Evolutionary conservation across 208 protist species (phyloP), one percentile per base, ranked within the genome.

Genomic region (Vickermania spadyakhi): DNA sequence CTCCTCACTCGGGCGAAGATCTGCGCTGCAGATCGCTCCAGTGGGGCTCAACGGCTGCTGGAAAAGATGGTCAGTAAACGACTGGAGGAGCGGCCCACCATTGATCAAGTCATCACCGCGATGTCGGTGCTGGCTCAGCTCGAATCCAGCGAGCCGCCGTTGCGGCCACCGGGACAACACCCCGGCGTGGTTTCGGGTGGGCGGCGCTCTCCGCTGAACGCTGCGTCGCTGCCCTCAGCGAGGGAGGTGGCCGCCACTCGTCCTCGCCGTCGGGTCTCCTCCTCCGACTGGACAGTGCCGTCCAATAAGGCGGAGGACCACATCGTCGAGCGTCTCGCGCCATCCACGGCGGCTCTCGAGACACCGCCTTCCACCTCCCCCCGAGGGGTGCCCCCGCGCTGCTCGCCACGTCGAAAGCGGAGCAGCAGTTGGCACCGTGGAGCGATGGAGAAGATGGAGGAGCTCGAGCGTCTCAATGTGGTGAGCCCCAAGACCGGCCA

Each of bases 1-100:
- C 58, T 93, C 28, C 70, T 90, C 1, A 69, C 71, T 14, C 70
- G 53, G 3, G 53, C 22, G 23, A 5, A 29, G 13, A 31, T 42
- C 36, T 18, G 11, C 36, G 36, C 30, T 30, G 51, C 41, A 52
- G 41, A 59, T 59, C 25, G 62, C 14, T 42, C 54, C 51, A 4
- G 56, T 60, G 3, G 23, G 0, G 22, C 60, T 3, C 42, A 45
- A 18, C 36, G 36, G 18, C 18, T 45, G 18, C 36, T 45, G 18
- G 36, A 45, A 45, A 7, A 18, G 18, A 45, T 45, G 36, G 18
- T 18, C 36, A 18, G 11, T 18, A 18, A 7, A n/a, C 36, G 36
- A 18, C 36, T 18, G 11, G 36, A 45, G 36, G 36, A 45, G 11
- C 36, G 36, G 36, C 36, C 36, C 36, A 45, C 7, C 36, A 18